Base-by-base conservation (phyloP, 306 rosid species). In the Cucurbita pepo region DNA sequence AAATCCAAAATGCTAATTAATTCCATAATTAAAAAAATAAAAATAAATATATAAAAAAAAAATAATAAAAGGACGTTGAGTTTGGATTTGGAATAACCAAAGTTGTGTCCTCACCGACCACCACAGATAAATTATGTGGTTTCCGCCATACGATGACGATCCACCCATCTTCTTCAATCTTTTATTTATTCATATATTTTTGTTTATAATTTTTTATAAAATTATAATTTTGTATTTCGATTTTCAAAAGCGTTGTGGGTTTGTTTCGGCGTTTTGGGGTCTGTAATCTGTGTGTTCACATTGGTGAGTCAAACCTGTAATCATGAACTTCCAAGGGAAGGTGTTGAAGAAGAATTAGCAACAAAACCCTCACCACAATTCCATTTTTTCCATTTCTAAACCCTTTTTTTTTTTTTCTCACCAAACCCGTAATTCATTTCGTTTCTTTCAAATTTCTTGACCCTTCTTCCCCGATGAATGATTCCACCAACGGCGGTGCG, bases 211-310 rank as follows among this genome's bases (percentile, higher is more conserved):
- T 19, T 60, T 60, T 11, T 6, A 21, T 47, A 67, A 3, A 41
- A 64, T 30, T 30, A 30, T 30, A 30, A 30, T 30, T 51, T 51
- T 30, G 58, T 69, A 16, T 47, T 71, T 11, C 10, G 7, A 52
- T 44, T 41, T 64, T 36, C 19, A 72, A 56, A 53, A 54, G 63
- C n/a, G 19, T 40, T 40, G 13, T 37, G 63, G 13, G 13, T 67
- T 66, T 66, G 38, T 71, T 72, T 72, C 0, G 36, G 44, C 38
- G 37, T 75, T 72, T 72, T 0, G 36, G 44, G 50, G 37, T 75
- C 18, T 75, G 67, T 45, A 62, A 78, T 59, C 25, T 36, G 6
- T 22, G 75, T 10, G 86, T 80, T 83, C 86, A 82, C 83, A 80
- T 44, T 76, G 14, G 8, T 62, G 14, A 70, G 73, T 81, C 83